Base-by-base conservation (phyloP, 345 rosid species). In the Cardamine occulta region DNA sequence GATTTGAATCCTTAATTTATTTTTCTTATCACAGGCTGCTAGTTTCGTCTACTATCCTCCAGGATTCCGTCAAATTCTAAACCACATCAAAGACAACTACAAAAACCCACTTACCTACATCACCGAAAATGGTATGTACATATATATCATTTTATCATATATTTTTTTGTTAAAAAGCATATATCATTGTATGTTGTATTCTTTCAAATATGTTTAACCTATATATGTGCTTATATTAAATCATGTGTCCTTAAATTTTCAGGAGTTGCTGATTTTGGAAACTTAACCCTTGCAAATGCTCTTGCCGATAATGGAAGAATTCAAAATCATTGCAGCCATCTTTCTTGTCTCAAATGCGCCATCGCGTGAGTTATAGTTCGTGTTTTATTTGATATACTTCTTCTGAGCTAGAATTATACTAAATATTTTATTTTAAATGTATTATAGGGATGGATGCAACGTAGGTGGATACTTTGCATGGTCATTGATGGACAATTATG, bases 91-190 rank as follows among this genome's bases (percentile, higher is more conserved):
- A 67, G 17, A 35, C 18, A 51, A 59, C 4, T 75, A 75, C 69
- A 23, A 15, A 18, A 73, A 73, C 45, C 81, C 81, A 42, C 69
- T 58, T 5, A 78, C 68, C 24, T 78, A 78, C 52, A 78, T 78
- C 23, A 78, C 81, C 7, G 74, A 78, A 59, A 66, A 78, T 1
- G 78, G 74, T 78, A 57, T 40, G 4, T 13, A 48, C 8, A 34
- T 34, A 8, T 66, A 17, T 34, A 8, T 66, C 29, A 40, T 56
- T 54, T 17, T 10, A 1, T 57, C 4, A 1, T 56, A 0, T 29
- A 4, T 29, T 29, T 29, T 4, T 29, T 29, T 5, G 32, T 29
- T 29, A 29, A 29, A 24, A 24, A 24, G 26, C 26, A 24, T 66
- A 24, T 35, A 13, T 66, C 29, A 40, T 56, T 54, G 12, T 10